Conservation (phyloP, 2,329 filamentous ascomycete species). For the Grosmannia clavigera region DNA sequence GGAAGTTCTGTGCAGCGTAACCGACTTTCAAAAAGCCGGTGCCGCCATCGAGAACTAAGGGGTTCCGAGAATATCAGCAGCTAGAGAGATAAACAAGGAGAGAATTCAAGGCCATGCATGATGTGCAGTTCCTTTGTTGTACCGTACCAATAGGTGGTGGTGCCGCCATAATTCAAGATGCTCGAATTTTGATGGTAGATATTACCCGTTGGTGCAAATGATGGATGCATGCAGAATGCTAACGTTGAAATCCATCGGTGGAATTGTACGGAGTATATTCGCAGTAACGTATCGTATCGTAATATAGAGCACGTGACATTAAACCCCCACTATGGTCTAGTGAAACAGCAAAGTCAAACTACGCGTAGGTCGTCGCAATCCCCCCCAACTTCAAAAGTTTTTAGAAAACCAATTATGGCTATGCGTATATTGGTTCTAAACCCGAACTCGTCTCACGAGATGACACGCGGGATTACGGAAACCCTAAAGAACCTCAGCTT, state of each 20-base stretch:
- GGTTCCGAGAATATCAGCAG: not conserved
- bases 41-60: constrained; percentile 90
- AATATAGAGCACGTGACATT: not conserved
- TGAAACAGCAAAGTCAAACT: not conserved
- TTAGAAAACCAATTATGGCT: not conserved
- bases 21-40: constrained; percentile 99
- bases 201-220: not conserved
- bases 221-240: constrained; percentile 12
- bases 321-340: not conserved
- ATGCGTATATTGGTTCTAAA: constrained; percentile 58
- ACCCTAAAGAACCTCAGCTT: constrained; percentile 31
- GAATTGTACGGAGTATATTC: not conserved
- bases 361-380: too few relatives aligned
- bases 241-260: not conserved
- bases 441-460: constrained; percentile 61
- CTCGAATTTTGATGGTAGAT: not conserved
- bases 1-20: constrained; percentile 98
- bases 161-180: constrained; percentile 28
- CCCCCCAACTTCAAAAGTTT: too few relatives aligned
- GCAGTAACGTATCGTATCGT: not conserved
- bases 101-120: too few relatives aligned
- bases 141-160: constrained; percentile 42
- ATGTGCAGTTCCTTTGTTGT: not conserved
- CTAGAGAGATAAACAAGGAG: not conserved
- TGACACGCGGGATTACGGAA: constrained; percentile 54